Conservation (phyloP, 495 filamentous ascomycete species). For the Penicillium desertorum region DNA sequence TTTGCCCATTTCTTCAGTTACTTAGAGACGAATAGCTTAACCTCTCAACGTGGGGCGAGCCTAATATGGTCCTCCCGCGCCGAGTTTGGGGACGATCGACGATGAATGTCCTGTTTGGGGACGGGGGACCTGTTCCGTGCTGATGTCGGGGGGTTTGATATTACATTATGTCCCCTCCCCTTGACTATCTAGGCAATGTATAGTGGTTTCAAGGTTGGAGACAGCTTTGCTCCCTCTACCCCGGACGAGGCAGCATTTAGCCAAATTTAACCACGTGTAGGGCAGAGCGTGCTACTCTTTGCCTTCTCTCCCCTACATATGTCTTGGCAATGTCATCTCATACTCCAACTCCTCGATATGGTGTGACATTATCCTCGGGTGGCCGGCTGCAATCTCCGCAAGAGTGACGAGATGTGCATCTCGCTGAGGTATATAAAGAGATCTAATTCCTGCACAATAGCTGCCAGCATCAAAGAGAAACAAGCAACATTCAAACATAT, state of each 20-base stretch:
- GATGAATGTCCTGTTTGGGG: constrained; percentile 14
- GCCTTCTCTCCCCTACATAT: not conserved
- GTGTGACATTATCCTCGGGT: not conserved
- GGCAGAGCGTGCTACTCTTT: not conserved
- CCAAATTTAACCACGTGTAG: not conserved
- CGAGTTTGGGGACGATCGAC: constrained; percentile 19
- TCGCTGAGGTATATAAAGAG: constrained; percentile 11
- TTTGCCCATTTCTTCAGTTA: not conserved
- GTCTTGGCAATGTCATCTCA: constrained; percentile 2
- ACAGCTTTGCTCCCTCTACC: not conserved
- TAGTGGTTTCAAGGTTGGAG: not conserved
- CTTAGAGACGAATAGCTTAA: not conserved
- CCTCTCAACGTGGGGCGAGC: not conserved
- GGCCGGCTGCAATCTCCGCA: constrained; percentile 4
- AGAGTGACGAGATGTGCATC: not conserved
- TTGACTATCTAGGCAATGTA: constrained; percentile 10
- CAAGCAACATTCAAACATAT: not conserved
- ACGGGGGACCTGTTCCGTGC: constrained; percentile 18
- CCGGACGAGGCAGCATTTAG: not conserved
- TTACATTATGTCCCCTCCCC: not conserved
- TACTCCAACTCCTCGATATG: not conserved
- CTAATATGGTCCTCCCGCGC: constrained; percentile 7
- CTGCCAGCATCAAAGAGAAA: not conserved
- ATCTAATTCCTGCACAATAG: not conserved
- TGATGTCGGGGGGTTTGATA: constrained; percentile 7